Evolutionary conservation across 345 rosid species (phyloP).

Genomic region (Arabis hirsuta): DNA sequence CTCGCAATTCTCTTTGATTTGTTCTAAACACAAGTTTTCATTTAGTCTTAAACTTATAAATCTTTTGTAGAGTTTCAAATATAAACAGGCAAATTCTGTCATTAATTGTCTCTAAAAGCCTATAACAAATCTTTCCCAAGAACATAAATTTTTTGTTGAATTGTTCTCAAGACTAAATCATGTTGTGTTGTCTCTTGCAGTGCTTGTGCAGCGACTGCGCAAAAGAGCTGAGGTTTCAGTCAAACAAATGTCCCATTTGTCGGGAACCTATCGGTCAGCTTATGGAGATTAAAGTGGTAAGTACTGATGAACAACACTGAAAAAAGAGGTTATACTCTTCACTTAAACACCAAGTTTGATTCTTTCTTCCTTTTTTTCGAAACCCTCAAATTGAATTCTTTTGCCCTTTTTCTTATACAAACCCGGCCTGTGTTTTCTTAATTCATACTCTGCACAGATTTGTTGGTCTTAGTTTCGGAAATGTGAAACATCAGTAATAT

Average conservation of each 20-base stretch:
- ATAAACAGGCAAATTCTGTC: background rate
- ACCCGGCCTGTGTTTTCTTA: conserved; percentile 11
- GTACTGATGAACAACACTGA: conserved; percentile 44
- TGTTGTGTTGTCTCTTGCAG: conserved; percentile 50
- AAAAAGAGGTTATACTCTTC: conserved; percentile 43
- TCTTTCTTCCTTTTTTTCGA: background rate
- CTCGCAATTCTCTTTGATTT: background rate
- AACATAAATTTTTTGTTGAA: conserved; percentile 15
- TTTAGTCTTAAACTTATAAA: background rate
- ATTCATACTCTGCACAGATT: conserved; percentile 11
- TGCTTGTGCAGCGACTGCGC: conserved; percentile 89
- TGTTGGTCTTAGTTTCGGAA: conserved; percentile 25
- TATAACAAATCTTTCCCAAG: conserved; percentile 8
- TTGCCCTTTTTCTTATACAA: conserved; percentile 23
- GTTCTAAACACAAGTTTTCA: background rate
- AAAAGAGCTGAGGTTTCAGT: conserved; percentile 71
- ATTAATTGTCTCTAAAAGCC: background rate
- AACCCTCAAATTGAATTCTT: conserved; percentile 13
- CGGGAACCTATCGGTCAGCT: conserved; percentile 79
- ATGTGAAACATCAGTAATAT: conserved; percentile 24
- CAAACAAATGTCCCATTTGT: conserved; percentile 93
- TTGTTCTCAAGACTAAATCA: conserved; percentile 10
- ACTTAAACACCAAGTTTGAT: conserved; percentile 34
- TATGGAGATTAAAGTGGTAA: conserved; percentile 76
- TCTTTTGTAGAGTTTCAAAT: background rate